Percentiles rank a stretch among this genome's conserved stretches.
Evolutionary conservation across 345 rosid genomes (phyloP).

Genomic region (Geranium rotundifolium): DNA sequence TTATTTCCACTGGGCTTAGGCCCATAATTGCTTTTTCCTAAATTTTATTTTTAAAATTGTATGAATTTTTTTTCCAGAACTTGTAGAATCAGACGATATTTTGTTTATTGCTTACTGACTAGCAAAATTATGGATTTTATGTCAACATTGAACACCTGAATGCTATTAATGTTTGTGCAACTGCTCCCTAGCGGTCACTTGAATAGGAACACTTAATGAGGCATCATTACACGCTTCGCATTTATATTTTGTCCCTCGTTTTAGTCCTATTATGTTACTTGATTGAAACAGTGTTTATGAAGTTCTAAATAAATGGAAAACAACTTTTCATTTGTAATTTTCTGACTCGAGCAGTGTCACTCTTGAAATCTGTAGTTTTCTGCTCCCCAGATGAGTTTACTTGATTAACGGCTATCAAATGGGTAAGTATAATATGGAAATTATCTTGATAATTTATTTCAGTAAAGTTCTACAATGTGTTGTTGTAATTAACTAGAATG

Average conservation of each 20-base stretch:
- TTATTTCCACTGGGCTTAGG: too few relatives aligned
- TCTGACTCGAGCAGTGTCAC: slow-evolving; percentile 81
- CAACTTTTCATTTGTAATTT: slow-evolving; percentile 39
- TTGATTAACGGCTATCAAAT: slow-evolving; percentile 88
- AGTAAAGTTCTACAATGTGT: not conserved
- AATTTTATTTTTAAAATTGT: too few relatives aligned
- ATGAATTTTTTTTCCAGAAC: too few relatives aligned
- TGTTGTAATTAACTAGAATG: too few relatives aligned
- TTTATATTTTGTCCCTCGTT: not conserved
- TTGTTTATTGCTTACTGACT: too few relatives aligned
- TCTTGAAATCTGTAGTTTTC: slow-evolving; percentile 99
- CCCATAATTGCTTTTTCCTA: too few relatives aligned
- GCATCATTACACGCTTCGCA: not conserved
- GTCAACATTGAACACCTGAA: not conserved
- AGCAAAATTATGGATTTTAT: too few relatives aligned
- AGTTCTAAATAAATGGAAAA: not conserved
- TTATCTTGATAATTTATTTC: not conserved
- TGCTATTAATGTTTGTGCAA: not conserved
- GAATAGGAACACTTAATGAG: not conserved
- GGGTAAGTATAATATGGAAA: slow-evolving; percentile 42
- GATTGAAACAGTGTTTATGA: not conserved
- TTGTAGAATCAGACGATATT: too few relatives aligned
- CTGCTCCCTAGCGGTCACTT: not conserved
- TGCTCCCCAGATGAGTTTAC: slow-evolving; percentile 93
- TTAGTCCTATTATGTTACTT: too few relatives aligned